Evolutionary conservation across 371 early-diverging fungal genomes (phyloP), one percentile per base, ranked within the genome.

Genomic region (Phascolomyces articulosus): DNA sequence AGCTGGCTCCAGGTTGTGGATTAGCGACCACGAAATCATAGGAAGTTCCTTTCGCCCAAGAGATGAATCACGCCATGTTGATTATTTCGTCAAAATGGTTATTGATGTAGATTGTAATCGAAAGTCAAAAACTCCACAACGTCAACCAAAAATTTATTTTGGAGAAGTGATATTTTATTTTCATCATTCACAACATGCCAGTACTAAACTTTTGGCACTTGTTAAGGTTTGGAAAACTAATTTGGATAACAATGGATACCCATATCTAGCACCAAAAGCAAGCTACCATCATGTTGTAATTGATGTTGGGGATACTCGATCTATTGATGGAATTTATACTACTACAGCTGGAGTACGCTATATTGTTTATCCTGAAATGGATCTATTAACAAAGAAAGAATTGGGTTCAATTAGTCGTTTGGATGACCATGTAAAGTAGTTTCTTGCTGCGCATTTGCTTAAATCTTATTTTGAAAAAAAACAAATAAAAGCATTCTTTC

Each of bases 101-200:
- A 54, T 54, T 26, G 54, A 54, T 54, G 54, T 54, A 21, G 23
- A 54, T 21, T 16, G 26, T 16, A 54, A 21, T 23, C 31, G 9
- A 31, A 27, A 23, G 9, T 16, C 18, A 54, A 54, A 54, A 54
- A 54, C 16, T 21, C 10, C 16, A 20, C 54, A 44, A 20, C 15
- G 54, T 13, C 11, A 54, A 21, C 54, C 54, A 54, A 20, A 26
- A 28, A 16, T 28, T 23, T 54, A 27, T 27, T 54, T 54, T 26
- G 54, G 54, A 27, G 54, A 54, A 23, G 54, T 54, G 27, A 23
- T 54, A 54, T 23, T 54, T 21, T 54, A 54, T 28, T 54, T 54
- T 54, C 54, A 21, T 28, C 54, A 54, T 21, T 18, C 26, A 21
- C 54, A 54, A 26, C 54, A 54, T 11, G 6, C 11, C 9, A 20